A percentile compares a stretch with the other conserved stretches of the same genome.
phyloP scores from a whole-genome alignment of 306 rosid species.

The Lathyrus tuberosus region DNA sequence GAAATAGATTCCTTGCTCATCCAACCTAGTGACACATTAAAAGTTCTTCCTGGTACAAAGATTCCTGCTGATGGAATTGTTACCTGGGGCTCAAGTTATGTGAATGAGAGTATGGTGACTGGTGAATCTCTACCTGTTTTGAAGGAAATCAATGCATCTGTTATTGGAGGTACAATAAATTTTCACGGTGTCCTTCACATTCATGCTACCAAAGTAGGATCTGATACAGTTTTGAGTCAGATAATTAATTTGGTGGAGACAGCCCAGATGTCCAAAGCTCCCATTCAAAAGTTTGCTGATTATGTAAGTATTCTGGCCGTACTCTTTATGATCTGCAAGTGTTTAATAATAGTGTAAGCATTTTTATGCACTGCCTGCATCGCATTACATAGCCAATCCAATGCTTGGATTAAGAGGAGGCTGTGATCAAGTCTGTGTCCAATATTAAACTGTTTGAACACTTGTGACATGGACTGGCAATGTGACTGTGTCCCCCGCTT shows the following conservation, averaged over 20 bases:
- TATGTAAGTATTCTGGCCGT: conserved; percentile 68
- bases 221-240: conserved; percentile 93
- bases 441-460: conserved; percentile 3
- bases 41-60: conserved; percentile 95
- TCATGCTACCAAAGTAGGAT: conserved; percentile 84
- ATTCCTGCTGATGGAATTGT: conserved; percentile 90
- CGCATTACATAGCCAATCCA: neutral
- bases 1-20: conserved; percentile 89
- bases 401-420: conserved; percentile 1
- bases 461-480: neutral
- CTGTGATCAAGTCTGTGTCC: neutral
- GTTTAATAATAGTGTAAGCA: conserved; percentile 13
- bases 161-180: conserved; percentile 94
- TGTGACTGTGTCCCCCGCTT: neutral
- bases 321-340: conserved; percentile 17
- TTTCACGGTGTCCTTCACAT: conserved; percentile 84
- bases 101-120: conserved; percentile 96
- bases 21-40: conserved; percentile 83
- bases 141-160: conserved; percentile 72
- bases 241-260: conserved; percentile 96
- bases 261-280: conserved; percentile 99
- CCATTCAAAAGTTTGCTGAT: conserved; percentile 99
- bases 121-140: conserved; percentile 85
- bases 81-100: conserved; percentile 90
- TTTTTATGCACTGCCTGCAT: conserved; percentile 9